These are phyloP conservation scores for Hanseniaspora singularis DNA, from an alignment of 805 yeast species.

Conservation along the genomic window DNA sequence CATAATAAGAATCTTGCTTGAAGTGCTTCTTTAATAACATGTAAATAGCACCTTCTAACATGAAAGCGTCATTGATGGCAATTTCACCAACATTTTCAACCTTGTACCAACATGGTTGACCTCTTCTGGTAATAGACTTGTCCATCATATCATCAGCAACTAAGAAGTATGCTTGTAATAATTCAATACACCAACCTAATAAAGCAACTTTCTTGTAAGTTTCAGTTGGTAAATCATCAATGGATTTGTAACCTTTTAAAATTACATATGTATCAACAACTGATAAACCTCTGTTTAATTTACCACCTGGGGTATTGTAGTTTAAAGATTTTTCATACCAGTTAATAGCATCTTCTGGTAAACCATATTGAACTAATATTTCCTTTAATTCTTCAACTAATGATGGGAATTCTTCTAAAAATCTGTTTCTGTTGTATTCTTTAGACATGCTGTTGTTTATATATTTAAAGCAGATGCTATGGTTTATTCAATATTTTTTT, in stretches of 20 bases:
- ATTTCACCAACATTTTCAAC: conserved; percentile 70
- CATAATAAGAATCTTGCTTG: conserved; percentile 68
- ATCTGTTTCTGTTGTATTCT: conserved; percentile 37
- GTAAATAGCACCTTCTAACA: conserved; percentile 92
- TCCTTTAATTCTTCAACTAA: conserved; percentile 63
- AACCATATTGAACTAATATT: conserved; percentile 53
- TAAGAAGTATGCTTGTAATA: conserved; percentile 88
- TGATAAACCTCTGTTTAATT: conserved; percentile 88
- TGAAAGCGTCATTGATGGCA: conserved; percentile 94
- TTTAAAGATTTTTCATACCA: conserved; percentile 69
- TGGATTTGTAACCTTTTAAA: conserved; percentile 48
- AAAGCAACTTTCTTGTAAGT: conserved; percentile 79
- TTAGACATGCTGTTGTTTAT: conserved; percentile 22
- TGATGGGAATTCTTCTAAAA: conserved; percentile 57
- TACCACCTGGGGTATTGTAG: conserved; percentile 93
- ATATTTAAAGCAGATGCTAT: background rate
- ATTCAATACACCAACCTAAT: conserved; percentile 90
- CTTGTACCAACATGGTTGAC: conserved; percentile 96
- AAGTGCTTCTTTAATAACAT: conserved; percentile 79
- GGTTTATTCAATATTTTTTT: background rate
- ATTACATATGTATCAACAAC: conserved; percentile 86
- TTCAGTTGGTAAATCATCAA: conserved; percentile 47
- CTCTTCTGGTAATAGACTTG: conserved; percentile 88
- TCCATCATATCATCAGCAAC: conserved; percentile 99
- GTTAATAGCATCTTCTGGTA: conserved; percentile 72